Evolutionary conservation across 441 rosid genomes (phyloP), one percentile per base, ranked within the genome.

Genomic region (Caryocar brasiliense): DNA sequence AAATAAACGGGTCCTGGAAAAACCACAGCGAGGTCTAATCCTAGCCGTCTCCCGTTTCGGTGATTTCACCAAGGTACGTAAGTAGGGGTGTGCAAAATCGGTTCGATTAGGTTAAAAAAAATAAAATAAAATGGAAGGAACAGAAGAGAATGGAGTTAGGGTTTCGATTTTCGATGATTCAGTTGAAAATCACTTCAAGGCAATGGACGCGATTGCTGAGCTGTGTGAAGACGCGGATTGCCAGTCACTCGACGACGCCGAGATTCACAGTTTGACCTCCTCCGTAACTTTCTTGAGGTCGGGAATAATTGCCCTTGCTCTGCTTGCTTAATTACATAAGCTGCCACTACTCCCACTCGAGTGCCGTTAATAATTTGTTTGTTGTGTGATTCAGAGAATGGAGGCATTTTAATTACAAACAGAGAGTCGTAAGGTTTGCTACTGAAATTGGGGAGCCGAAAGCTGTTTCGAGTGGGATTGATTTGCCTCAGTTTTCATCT

Each of bases 401-500:
- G 93, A 78, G 70, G 75, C 58, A 76, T 58, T 85, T 64, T 56
- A 60, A 28, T 40, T 85, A 77, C 47, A 69, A 70, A 47, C 70
- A 82, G n/a, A 74, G 67, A 70, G 40, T 25, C 9, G 22, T 85
- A 48, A 78, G 70, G 64, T 87, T 91, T 73, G 67, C 69, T 61
- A 52, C 11, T 20, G 68, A 47, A 47, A 39, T 18, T 56, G 17
- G 61, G 26, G 45, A 25, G 10, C 50, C 40, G 15, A 56, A 41
- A 41, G 54, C 29, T 36, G 51, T 39, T 66, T 44, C 54, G 17
- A 28, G 55, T 48, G 68, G 51, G 41, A 47, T 64, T 15, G 65
- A 25, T 48, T 63, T 91, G 59, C 86, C 93, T 38, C 96, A 77
- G 14, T 87, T 91, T 74, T 91, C 98, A 44, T 85, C 98, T 0